Evolutionary conservation across 169 alveolate genomes (phyloP), one percentile per base, ranked within the genome.

Genomic region (Eimeria mitis): DNA sequence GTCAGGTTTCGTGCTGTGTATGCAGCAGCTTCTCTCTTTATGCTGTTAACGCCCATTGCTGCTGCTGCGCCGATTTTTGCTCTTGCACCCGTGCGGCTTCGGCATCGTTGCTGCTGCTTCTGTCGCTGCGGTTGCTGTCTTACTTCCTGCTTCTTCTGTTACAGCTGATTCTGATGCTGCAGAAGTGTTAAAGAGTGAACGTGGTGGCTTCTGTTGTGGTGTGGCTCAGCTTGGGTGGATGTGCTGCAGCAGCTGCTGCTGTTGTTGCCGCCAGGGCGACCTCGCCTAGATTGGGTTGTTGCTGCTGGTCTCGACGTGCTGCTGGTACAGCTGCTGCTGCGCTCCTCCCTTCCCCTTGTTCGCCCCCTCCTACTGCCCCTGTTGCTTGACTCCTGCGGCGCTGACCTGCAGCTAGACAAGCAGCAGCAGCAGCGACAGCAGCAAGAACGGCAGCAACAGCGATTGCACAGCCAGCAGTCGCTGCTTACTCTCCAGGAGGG

Each of bases 191-290:
- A 21, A 2, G 3, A 31, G 71, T 47, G 47, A n/a, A 16, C 71
- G 28, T 79, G 13, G 37, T 28, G 2, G 52, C 31, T 47, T 42
- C 49, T 84, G 91, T n/a, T 61, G 40, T 84, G 63, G 56, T 84
- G 65, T 56, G 81, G 31, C 34, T 19, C 79, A 85, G 92, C 92
- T 7, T 85, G 92, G 92, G n/a, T 85, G 7, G 92, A 85, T n/a
- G 25, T 85, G 83, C 92, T 85, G 92, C 92, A 59, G 79, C 92
- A 85, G 92, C 92, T 85, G 92, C 92, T 85, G 49, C 92, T 85
- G 92, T 81, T 85, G n/a, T 49, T 63, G 92, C 79, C 92, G 3
- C 76, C 76, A 23, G 92, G 92, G 52, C 76, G 44, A 31, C 79
- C 76, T n/a, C 92, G 92, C 49, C 63, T 59, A 2, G 44, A 63